Conservation (phyloP, 768 basidiomycete species). For the Agaricus blazei region DNA sequence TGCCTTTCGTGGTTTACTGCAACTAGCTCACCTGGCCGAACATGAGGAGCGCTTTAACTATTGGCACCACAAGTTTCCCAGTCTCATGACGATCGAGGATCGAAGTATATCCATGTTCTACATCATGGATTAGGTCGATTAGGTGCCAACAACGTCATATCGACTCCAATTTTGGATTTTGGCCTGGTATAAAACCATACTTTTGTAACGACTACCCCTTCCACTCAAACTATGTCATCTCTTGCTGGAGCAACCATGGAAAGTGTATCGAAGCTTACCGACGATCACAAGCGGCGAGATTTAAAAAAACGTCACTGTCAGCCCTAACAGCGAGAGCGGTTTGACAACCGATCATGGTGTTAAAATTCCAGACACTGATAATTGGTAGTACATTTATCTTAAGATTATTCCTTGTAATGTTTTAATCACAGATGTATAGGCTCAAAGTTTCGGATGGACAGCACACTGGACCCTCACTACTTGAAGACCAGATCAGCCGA, state of each 20-base stretch:
- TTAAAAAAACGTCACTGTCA: slow-evolving; percentile 27
- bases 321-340: slow-evolving; percentile 20
- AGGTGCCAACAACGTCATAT: too few relatives aligned
- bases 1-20: too few relatives aligned
- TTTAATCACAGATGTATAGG: slow-evolving; percentile 30
- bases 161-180: too few relatives aligned
- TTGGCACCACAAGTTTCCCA: too few relatives aligned
- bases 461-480: slow-evolving; percentile 59
- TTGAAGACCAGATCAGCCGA: slow-evolving; percentile 74
- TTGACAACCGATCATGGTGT: slow-evolving; percentile 64
- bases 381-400: slow-evolving; percentile 38
- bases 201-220: background rate
- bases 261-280: slow-evolving; percentile 18
- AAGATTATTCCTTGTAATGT: background rate
- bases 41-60: too few relatives aligned
- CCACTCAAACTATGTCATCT: slow-evolving; percentile 16
- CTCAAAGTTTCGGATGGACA: slow-evolving; percentile 43
- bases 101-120: too few relatives aligned
- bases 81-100: too few relatives aligned
- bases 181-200: too few relatives aligned
- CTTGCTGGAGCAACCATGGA: slow-evolving; percentile 23
- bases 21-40: too few relatives aligned
- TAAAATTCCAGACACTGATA: slow-evolving; percentile 56
- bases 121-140: too few relatives aligned
- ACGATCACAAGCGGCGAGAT: slow-evolving; percentile 29